phyloP scores from a whole-genome alignment of 208 protist genomes.

The Leishmania guyanensis region DNA sequence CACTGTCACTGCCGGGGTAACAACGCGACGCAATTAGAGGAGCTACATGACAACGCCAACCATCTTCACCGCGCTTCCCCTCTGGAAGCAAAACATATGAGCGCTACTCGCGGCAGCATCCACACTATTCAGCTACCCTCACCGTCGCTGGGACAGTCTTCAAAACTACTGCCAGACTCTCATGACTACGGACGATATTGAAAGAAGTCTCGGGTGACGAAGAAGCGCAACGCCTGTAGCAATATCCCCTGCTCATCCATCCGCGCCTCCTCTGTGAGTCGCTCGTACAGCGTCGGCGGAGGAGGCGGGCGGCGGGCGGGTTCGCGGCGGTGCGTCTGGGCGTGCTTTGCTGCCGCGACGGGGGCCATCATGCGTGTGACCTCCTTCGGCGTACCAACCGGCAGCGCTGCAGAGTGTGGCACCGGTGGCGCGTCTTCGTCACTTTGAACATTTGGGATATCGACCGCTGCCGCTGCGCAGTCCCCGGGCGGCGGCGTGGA shows the following conservation, averaged over 20 bases:
- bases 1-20: neutral
- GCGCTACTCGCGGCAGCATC: neutral
- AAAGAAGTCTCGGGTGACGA: constrained; percentile 78
- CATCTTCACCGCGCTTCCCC: neutral
- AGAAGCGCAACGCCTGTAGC: constrained; percentile 86
- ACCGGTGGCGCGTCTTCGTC: constrained; percentile 43
- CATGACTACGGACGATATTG: constrained; percentile 6
- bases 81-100: neutral
- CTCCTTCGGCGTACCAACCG: constrained; percentile 26
- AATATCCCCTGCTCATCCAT: constrained; percentile 74
- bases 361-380: constrained; percentile 66
- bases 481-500: neutral
- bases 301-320: constrained; percentile 19
- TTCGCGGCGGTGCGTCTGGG: constrained; percentile 29
- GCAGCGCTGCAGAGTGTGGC: constrained; percentile 25
- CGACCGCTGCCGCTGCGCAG: neutral
- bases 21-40: neutral
- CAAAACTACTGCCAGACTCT: neutral
- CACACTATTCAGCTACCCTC: neutral
- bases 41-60: neutral
- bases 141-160: neutral
- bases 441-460: constrained; percentile 7
- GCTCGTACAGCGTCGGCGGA: constrained; percentile 67
- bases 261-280: constrained; percentile 69
- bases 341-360: constrained; percentile 53